phyloP scores from a whole-genome alignment of 2,329 filamentous ascomycete species.

The Parascedosporium putredinis region DNA sequence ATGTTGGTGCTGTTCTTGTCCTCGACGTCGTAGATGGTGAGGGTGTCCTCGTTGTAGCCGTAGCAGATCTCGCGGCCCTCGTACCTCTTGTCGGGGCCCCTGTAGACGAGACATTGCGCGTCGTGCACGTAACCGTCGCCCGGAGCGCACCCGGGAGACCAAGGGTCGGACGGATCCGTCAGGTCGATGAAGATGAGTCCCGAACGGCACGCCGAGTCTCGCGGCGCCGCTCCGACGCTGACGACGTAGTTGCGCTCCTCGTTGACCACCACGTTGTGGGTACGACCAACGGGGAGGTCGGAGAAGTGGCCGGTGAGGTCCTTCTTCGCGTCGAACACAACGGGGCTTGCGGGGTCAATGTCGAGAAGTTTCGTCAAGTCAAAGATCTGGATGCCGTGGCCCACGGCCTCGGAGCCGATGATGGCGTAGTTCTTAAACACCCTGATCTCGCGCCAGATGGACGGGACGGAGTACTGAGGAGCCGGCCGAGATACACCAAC shows the following conservation, averaged over 20 bases:
- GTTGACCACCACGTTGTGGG: constrained; percentile 17
- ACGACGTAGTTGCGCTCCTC: constrained; percentile 36
- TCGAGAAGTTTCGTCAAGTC: constrained; percentile 44
- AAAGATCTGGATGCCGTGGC: constrained; percentile 50
- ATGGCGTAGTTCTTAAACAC: constrained; percentile 20
- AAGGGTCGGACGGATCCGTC: constrained; percentile 40
- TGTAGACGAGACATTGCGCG: constrained; percentile 46
- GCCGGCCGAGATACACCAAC: constrained; percentile 31
- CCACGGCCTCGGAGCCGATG: constrained; percentile 28
- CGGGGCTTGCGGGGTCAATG: constrained; percentile 28
- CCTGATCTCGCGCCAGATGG: constrained; percentile 28
- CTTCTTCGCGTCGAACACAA: constrained; percentile 17
- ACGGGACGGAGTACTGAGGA: constrained; percentile 25
- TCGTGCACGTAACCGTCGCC: constrained; percentile 51
- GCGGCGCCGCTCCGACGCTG: constrained; percentile 31
- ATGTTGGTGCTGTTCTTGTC: constrained; percentile 36
- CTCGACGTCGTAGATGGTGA: constrained; percentile 44
- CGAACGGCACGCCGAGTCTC: constrained; percentile 29
- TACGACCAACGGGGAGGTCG: constrained; percentile 14
- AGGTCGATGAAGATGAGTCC: constrained; percentile 51
- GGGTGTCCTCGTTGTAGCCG: constrained; percentile 41
- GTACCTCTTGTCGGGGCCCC: constrained; percentile 37
- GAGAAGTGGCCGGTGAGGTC: constrained; percentile 24
- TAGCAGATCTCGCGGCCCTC: constrained; percentile 43
- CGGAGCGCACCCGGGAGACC: constrained; percentile 39